Conservation (phyloP, 345 rosid genomes). For the Arabidopsis suecica region DNA sequence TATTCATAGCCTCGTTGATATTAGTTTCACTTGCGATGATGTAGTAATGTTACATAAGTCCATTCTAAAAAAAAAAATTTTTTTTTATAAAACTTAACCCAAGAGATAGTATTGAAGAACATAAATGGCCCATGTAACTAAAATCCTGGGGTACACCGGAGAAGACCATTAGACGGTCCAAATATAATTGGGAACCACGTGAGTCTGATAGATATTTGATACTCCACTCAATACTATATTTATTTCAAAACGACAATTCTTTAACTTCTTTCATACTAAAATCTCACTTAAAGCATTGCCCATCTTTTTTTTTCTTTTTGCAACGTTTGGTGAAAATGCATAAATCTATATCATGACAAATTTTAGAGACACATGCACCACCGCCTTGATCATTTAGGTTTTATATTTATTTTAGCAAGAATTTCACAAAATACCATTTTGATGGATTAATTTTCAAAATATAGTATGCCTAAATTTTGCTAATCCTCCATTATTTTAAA, state of each 20-base stretch:
- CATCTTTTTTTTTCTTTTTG: constrained; percentile 9
- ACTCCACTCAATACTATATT: constrained; percentile 34
- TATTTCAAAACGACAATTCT: constrained; percentile 36
- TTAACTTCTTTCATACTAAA: constrained; percentile 33
- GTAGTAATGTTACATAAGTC: neutral
- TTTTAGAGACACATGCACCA: constrained; percentile 13
- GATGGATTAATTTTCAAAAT: neutral
- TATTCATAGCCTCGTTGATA: neutral
- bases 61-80: neutral
- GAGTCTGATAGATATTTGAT: constrained; percentile 39
- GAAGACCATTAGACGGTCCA: constrained; percentile 24
- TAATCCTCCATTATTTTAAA: neutral
- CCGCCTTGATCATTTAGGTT: neutral
- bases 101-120: constrained; percentile 2
- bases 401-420: neutral
- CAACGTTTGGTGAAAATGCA: constrained; percentile 23
- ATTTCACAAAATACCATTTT: neutral
- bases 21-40: neutral
- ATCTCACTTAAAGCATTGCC: constrained; percentile 35
- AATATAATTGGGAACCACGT: constrained; percentile 36
- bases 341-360: constrained; percentile 4
- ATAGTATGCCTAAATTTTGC: neutral
- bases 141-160: constrained; percentile 30
- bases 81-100: neutral
- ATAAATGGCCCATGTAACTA: constrained; percentile 36